A percentile compares a stretch with the other conserved stretches of the same genome.
phyloP scores from a whole-genome alignment of 441 rosid species.

The Flueggea neowawraea region DNA sequence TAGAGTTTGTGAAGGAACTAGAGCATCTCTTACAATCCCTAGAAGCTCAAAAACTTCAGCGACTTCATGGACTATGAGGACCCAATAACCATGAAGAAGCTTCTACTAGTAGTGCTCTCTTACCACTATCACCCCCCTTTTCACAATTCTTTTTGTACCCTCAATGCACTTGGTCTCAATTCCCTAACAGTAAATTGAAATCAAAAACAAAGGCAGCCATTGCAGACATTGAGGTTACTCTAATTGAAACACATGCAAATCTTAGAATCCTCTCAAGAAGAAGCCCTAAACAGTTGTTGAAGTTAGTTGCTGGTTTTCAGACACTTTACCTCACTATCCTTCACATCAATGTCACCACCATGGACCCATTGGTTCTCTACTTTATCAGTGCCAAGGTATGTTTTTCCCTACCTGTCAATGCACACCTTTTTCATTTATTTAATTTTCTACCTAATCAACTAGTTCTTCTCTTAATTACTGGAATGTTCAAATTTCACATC shows the following conservation, averaged over 20 bases:
- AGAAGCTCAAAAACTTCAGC: slow-evolving; percentile 56
- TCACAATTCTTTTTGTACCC: slow-evolving; percentile 54
- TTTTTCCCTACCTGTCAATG: not conserved
- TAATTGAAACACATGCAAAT: slow-evolving; percentile 82
- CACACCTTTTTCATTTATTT: too few relatives aligned
- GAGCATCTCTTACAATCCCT: slow-evolving; percentile 69
- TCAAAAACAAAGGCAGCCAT: slow-evolving; percentile 37
- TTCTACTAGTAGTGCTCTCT: not conserved
- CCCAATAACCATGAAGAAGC: slow-evolving; percentile 7
- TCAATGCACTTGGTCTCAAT: slow-evolving; percentile 50
- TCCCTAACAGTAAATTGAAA: slow-evolving; percentile 34
- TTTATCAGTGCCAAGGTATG: slow-evolving; percentile 86
- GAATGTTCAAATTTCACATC: too few relatives aligned
- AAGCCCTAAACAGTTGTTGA: slow-evolving; percentile 48
- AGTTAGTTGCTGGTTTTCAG: slow-evolving; percentile 57
- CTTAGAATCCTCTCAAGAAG: slow-evolving; percentile 59
- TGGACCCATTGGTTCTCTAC: slow-evolving; percentile 58
- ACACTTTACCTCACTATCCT: slow-evolving; percentile 70
- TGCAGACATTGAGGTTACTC: slow-evolving; percentile 81
- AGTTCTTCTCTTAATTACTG: too few relatives aligned
- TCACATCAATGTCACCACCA: slow-evolving; percentile 72
- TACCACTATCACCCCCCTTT: slow-evolving; percentile 20
- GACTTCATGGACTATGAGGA: slow-evolving; percentile 23
- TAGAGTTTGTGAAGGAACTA: slow-evolving; percentile 85
- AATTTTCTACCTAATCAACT: too few relatives aligned